phyloP scores from a whole-genome alignment of 805 yeast genomes.

The Candida ficus region DNA sequence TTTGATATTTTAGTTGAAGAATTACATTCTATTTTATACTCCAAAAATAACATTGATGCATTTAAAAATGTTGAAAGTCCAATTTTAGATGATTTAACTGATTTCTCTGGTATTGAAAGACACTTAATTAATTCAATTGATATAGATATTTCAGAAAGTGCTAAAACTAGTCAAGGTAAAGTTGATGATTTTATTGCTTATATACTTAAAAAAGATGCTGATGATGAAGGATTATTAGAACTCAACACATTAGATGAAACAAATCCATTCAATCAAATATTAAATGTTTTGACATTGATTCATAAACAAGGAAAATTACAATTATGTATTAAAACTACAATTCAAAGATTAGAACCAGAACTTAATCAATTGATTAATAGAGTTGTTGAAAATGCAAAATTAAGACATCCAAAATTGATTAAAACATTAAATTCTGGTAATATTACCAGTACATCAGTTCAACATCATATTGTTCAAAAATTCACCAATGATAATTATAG shows the following conservation, averaged over 20 bases:
- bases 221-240: constrained; percentile 26
- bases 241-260: constrained; percentile 31
- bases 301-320: constrained; percentile 57
- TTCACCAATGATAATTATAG: constrained; percentile 38
- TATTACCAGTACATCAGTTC: constrained; percentile 11
- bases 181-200: constrained; percentile 29
- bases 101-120: constrained; percentile 44
- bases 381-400: constrained; percentile 59
- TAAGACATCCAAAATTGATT: constrained; percentile 43
- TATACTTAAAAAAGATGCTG: constrained; percentile 7
- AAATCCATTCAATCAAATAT: constrained; percentile 50
- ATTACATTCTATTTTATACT: constrained; percentile 60
- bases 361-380: constrained; percentile 56
- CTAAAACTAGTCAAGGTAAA: constrained; percentile 32
- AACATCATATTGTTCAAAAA: constrained; percentile 21
- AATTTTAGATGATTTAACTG: constrained; percentile 12
- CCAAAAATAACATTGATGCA: constrained; percentile 33
- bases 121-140: constrained; percentile 52
- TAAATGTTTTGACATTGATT: constrained; percentile 49
- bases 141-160: constrained; percentile 48
- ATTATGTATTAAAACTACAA: constrained; percentile 48
- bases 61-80: constrained; percentile 15
- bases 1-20: constrained; percentile 77
- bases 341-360: constrained; percentile 55
- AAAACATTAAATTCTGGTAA: constrained; percentile 23